These are phyloP conservation scores for Tylopilus sp. DNA, from an alignment of 768 basidiomycete species.

Conservation along the genomic window DNA sequence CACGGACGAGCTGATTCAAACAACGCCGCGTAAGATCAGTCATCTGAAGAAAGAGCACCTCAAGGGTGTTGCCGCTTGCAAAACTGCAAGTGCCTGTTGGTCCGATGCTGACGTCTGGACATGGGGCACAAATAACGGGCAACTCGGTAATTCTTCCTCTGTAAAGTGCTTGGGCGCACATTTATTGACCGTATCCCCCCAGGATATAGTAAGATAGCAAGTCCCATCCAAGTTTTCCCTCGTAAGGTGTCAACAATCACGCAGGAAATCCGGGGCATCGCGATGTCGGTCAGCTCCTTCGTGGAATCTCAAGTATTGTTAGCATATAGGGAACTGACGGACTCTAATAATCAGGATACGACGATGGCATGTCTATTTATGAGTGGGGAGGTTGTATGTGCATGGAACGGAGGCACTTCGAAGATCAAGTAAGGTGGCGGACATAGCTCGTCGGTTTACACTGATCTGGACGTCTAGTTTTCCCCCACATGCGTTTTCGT, in stretches of 20 bases:
- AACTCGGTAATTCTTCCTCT: slow-evolving; percentile 58
- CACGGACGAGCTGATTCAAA: slow-evolving; percentile 73
- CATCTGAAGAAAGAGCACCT: slow-evolving; percentile 76
- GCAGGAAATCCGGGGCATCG: slow-evolving; percentile 65
- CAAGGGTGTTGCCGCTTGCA: slow-evolving; percentile 80
- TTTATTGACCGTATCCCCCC: background rate
- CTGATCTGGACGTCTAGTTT: slow-evolving; percentile 45
- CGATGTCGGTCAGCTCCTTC: slow-evolving; percentile 59
- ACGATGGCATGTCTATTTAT: slow-evolving; percentile 79
- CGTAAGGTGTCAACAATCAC: slow-evolving; percentile 78
- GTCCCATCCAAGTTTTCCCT: slow-evolving; percentile 73
- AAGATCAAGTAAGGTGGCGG: slow-evolving; percentile 59
- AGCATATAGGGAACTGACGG: background rate
- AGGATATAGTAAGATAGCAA: slow-evolving; percentile 77
- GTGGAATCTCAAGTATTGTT: background rate
- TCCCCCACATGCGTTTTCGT: slow-evolving; percentile 71
- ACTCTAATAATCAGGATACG: slow-evolving; percentile 54
- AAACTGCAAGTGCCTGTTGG: slow-evolving; percentile 88
- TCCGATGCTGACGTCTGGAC: slow-evolving; percentile 69
- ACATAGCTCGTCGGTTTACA: background rate
- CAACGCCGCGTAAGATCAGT: slow-evolving; percentile 71
- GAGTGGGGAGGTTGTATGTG: slow-evolving; percentile 78
- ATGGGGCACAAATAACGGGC: slow-evolving; percentile 93
- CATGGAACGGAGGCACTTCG: slow-evolving; percentile 72
- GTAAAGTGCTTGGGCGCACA: background rate